Conservation (phyloP, 352 stramenopile genomes). For the Phytophthora macrochlamydospora region DNA sequence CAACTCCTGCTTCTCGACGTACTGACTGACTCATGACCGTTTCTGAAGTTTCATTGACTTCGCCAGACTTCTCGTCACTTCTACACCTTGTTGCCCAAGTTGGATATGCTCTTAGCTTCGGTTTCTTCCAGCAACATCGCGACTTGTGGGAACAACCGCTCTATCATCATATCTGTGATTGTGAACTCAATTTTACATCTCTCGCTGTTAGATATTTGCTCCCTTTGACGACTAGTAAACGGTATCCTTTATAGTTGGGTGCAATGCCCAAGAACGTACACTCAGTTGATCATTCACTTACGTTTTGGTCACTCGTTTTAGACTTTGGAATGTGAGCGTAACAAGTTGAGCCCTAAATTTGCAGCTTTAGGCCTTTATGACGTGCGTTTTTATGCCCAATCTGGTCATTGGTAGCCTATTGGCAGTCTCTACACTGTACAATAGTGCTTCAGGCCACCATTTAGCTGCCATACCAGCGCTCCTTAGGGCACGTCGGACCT, state of each 20-base stretch:
- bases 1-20: too few relatives aligned
- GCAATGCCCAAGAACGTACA: constrained; percentile 9
- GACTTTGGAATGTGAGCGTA: constrained; percentile 12
- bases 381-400: not conserved
- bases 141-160: constrained; percentile 1
- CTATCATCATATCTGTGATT: constrained; percentile 1
- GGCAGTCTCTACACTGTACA: not conserved
- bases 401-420: not conserved
- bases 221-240: constrained; percentile 8
- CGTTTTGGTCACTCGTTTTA: constrained; percentile 8
- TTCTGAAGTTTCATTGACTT: too few relatives aligned
- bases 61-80: too few relatives aligned
- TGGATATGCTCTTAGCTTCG: too few relatives aligned
- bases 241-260: constrained; percentile 11
- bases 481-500: not conserved
- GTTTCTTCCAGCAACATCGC: too few relatives aligned
- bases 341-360: constrained; percentile 6
- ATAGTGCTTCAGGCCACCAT: not conserved
- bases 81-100: too few relatives aligned
- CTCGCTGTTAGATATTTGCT: constrained; percentile 10
- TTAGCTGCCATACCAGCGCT: not conserved
- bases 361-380: not conserved
- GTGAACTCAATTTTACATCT: constrained; percentile 11
- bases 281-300: constrained; percentile 3
- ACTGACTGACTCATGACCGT: too few relatives aligned